phyloP scores from a whole-genome alignment of 208 protist genomes.

The Leishmania tarentolae region DNA sequence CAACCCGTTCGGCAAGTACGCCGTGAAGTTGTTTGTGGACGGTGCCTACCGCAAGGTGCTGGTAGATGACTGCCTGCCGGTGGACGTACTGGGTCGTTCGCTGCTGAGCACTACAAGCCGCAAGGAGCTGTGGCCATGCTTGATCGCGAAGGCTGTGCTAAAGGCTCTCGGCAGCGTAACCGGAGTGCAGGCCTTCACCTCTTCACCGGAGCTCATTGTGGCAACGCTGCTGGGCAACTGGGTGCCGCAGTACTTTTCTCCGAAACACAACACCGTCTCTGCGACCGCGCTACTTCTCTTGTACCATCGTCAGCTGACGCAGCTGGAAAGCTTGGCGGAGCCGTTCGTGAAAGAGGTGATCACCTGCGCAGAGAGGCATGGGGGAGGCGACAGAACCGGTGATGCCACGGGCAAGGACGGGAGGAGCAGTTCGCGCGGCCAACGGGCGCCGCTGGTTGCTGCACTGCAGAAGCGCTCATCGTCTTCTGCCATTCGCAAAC shows the following conservation, averaged over 20 bases:
- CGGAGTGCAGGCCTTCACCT: constrained; percentile 42
- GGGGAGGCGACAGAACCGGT: background rate
- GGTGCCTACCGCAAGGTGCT: constrained; percentile 83
- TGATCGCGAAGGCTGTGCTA: constrained; percentile 86
- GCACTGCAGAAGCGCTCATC: constrained; percentile 1
- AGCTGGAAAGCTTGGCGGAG: constrained; percentile 16
- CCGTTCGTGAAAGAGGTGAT: constrained; percentile 10
- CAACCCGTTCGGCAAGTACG: constrained; percentile 92
- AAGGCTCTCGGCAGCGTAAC: constrained; percentile 49
- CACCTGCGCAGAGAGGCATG: no score
- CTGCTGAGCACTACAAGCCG: constrained; percentile 72
- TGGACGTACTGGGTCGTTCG: constrained; percentile 77
- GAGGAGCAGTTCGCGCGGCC: constrained; percentile 1
- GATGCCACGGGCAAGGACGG: background rate
- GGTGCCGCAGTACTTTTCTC: constrained; percentile 73
- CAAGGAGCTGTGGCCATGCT: constrained; percentile 88
- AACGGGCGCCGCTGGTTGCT: background rate
- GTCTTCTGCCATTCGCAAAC: background rate
- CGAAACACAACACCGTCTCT: constrained; percentile 31
- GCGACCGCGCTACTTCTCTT: constrained; percentile 43
- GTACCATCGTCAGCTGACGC: constrained; percentile 36
- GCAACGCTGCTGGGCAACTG: constrained; percentile 73
- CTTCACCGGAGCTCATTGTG: constrained; percentile 62
- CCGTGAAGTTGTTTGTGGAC: constrained; percentile 88
- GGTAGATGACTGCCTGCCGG: constrained; percentile 87